Base-by-base conservation (phyloP, 257 asterid species). In the Coffea canephora region DNA sequence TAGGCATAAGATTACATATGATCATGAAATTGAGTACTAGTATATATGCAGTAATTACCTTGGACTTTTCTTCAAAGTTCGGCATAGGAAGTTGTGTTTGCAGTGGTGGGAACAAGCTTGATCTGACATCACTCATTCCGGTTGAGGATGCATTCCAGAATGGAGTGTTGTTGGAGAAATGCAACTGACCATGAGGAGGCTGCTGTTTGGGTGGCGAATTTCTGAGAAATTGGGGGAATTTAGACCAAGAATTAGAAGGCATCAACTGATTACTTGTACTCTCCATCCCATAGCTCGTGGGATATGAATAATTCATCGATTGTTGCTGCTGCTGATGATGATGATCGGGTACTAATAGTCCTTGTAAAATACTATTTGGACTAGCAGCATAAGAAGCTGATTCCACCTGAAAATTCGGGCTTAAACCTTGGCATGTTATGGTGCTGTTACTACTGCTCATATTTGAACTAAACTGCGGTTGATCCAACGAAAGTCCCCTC, bases 81-180 rank as follows among this genome's bases (percentile, higher is more conserved):
- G 95, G 88, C 43, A 90, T 71, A 0, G 93, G 84, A 65, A 87
- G 80, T 81, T 84, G 95, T 3, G 82, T 78, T 55, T 86, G 92
- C 14, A 86, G 68, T 1, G 92, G 78, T 48, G 97, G 93, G 74
- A 91, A 84, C 78, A 91, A 90, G 79, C 86, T 83, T 0, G 93
- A 83, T 15, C 91, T 90, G 43, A 78, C 82, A 34, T 90, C 91
- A 13, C 76, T 67, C 83, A 46, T 76, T 84, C 88, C 50, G 39
- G 89, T 18, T 25, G 91, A 82, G 0, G 93, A 82, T 3, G 98
- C 91, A 76, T 84, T 94, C 98, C 97, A 92, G 83, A 90, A 91
- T 6, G 96, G 92, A 0, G 97, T 86, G 77, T 88, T 89, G 80
- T 92, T 91, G 19, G 92, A 86, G 85, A 91, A 90, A 75, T 94